phyloP scores from a whole-genome alignment of 495 filamentous ascomycete species.

The Tetracladium setigerum region DNA sequence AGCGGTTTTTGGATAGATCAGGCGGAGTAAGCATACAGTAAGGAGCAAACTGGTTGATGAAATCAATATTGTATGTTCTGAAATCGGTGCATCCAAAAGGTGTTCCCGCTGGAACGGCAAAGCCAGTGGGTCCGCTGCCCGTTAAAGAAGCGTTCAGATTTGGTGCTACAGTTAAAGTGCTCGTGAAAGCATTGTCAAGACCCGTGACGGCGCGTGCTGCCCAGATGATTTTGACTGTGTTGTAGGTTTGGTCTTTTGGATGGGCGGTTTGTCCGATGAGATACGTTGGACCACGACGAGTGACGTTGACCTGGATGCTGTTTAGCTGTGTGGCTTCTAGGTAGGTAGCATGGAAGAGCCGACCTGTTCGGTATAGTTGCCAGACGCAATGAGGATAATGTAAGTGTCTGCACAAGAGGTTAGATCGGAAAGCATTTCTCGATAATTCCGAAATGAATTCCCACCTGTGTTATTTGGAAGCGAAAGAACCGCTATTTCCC shows the following conservation, averaged over 20 bases:
- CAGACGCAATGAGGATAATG: constrained; percentile 46
- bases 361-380: constrained; percentile 51
- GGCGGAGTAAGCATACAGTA: constrained; percentile 28
- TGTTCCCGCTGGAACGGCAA: constrained; percentile 45
- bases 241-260: constrained; percentile 29
- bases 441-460: no score
- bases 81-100: constrained; percentile 51
- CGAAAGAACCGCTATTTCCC: constrained; percentile 40
- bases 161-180: constrained; percentile 46
- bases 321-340: not conserved
- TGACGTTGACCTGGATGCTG: constrained; percentile 35
- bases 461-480: constrained; percentile 39
- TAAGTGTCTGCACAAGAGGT: constrained; percentile 26
- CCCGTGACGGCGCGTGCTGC: constrained; percentile 18
- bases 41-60: constrained; percentile 46
- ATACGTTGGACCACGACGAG: constrained; percentile 45
- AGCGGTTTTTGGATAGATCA: not conserved
- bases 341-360: not conserved
- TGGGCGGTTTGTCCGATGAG: constrained; percentile 44
- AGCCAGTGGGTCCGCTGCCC: constrained; percentile 47
- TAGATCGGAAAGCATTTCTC: no score
- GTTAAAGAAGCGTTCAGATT: constrained; percentile 49
- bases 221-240: constrained; percentile 43
- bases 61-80: constrained; percentile 52
- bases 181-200: constrained; percentile 48